phyloP scores from a whole-genome alignment of 768 basidiomycete genomes.

The Lenzites betulinus region DNA sequence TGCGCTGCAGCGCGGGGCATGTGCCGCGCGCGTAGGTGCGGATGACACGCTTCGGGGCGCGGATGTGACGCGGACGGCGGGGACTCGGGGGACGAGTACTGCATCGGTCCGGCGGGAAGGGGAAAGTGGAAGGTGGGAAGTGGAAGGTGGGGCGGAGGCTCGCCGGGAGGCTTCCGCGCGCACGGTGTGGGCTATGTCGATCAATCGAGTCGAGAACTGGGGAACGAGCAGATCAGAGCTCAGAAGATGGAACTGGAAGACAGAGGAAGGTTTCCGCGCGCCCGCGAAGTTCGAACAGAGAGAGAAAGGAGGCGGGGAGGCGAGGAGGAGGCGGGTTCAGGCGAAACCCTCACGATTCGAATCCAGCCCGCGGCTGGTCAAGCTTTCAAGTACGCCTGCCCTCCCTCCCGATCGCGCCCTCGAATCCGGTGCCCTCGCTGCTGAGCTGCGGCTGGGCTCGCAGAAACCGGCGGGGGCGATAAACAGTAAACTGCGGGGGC shows the following conservation, averaged over 20 bases:
- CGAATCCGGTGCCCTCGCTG: neutral
- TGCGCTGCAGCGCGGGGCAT: neutral
- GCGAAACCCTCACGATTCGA: neutral
- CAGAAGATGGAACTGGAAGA: no score
- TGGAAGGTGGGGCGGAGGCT: neutral
- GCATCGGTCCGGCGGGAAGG: neutral
- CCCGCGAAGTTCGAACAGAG: neutral
- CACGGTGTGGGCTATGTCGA: no score
- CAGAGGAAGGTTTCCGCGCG: neutral
- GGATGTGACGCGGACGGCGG: constrained; percentile 10
- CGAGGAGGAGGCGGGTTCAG: neutral
- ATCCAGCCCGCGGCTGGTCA: neutral
- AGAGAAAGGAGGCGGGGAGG: neutral
- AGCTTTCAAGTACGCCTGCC: constrained; percentile 3
- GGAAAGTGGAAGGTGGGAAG: neutral
- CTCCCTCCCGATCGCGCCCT: constrained; percentile 12
- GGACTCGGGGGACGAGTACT: neutral
- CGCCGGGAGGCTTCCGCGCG: no score
- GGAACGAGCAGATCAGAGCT: no score
- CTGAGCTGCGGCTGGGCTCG: neutral
- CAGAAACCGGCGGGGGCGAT: neutral
- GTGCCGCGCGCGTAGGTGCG: neutral
- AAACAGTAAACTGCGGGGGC: constrained; percentile 1
- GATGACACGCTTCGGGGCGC: constrained; percentile 16
- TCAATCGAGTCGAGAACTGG: no score